Evolutionary conservation across 192 early-diverging fungal genomes (phyloP), one percentile per base, ranked within the genome.

Genomic region (Jimgerdemannia flammicorona): DNA sequence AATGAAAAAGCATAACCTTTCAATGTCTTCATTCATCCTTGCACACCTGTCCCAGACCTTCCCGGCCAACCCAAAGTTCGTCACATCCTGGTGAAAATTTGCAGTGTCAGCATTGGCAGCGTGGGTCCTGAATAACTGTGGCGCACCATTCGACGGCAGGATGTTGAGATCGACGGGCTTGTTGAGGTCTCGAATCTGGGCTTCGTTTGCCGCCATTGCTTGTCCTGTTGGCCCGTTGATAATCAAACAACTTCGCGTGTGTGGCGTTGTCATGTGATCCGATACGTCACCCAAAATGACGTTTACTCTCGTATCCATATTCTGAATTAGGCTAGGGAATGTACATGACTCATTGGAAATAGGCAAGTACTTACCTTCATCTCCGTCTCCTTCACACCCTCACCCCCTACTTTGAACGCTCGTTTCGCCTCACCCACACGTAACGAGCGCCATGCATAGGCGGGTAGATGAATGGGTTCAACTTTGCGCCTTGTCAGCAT

Each of bases 11-110:
- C 29, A 29, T 29, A 29, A 29, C 29, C 29, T 29, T 69, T 71
- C 63, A 18, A 41, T 14, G 29, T 3, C 9, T 9, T 63, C 44
- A n/a, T 75, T 0, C 70, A 6, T 63, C 3, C 20, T 69, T 0
- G 4, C 9, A 10, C 78, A 87, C 86, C 84, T 85, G 41, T 87
- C 74, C 86, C 86, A 87, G 70, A 87, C 83, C 39, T 82, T 83
- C 41, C 86, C 86, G 17, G 86, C 86, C 20, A 87, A 76, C 8
- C 86, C 86, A 79, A 85, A 84, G 8, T 80, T 71, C 17, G 72
- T 41, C 43, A 87, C 76, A 67, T 87, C 83, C 44, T 87, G 86
- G 6, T 73, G 70, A 40, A 82, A 59, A 14, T 59, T 59, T 10
- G 49, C 49, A 59, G 49, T 14, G 49, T 59, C 49, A 10, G 8